Percentiles rank a stretch among this genome's conserved stretches.
phyloP scores from a whole-genome alignment of 305 asterid species.

The Fraxinus velutina region DNA sequence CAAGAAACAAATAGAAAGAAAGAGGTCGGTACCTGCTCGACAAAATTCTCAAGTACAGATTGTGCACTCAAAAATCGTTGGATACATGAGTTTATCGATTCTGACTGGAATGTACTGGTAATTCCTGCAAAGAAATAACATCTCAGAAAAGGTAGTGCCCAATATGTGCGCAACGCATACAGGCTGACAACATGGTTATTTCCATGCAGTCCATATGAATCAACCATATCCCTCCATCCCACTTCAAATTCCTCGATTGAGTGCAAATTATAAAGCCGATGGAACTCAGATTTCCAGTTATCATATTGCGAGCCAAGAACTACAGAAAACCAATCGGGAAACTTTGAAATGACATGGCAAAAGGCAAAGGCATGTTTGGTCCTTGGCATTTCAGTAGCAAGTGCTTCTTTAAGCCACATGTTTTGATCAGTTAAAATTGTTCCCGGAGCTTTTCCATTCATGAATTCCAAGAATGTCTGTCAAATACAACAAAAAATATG shows the following conservation, averaged over 20 bases:
- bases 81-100: conserved; percentile 45
- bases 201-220: conserved; percentile 45
- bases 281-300: conserved; percentile 57
- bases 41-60: conserved; percentile 45
- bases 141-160: conserved; percentile 62
- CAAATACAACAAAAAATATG: conserved; percentile 23
- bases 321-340: conserved; percentile 57
- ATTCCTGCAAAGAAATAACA: conserved; percentile 62
- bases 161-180: conserved; percentile 56
- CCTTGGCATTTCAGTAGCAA: conserved; percentile 52
- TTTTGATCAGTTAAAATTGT: conserved; percentile 65
- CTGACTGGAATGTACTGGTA: conserved; percentile 46
- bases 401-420: conserved; percentile 63
- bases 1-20: conserved; percentile 10
- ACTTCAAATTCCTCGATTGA: conserved; percentile 52
- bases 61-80: conserved; percentile 54
- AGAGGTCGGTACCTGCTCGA: conserved; percentile 48
- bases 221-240: conserved; percentile 65
- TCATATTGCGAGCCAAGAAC: conserved; percentile 51
- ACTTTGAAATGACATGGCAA: conserved; percentile 58
- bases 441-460: conserved; percentile 61
- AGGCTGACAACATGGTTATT: conserved; percentile 57
- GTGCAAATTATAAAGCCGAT: conserved; percentile 47
- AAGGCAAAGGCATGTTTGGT: conserved; percentile 62
- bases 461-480: conserved; percentile 56